Conservation (phyloP, 1,139 yeast species). For the Geotrichum australiense region DNA sequence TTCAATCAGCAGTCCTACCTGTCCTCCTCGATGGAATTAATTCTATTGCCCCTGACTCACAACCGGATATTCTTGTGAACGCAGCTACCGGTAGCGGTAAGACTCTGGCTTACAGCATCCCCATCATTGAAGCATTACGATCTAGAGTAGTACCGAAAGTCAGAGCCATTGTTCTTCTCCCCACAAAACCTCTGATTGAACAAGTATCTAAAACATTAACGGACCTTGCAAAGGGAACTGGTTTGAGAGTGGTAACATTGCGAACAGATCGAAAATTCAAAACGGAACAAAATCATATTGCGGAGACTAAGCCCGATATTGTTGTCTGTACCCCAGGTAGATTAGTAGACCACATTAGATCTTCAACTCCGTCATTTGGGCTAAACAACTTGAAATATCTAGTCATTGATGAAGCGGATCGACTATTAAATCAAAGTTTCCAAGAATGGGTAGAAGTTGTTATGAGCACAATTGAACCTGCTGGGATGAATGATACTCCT, state of each 20-base stretch:
- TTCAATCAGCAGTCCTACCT: slow-evolving; percentile 63
- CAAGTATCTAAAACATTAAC: slow-evolving; percentile 70
- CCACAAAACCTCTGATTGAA: slow-evolving; percentile 78
- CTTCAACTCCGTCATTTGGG: slow-evolving; percentile 29
- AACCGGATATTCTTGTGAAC: slow-evolving; percentile 67
- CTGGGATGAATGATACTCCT: slow-evolving; percentile 13
- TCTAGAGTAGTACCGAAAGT: slow-evolving; percentile 63
- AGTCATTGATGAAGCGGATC: slow-evolving; percentile 92
- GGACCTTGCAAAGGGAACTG: slow-evolving; percentile 58
- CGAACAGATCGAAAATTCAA: slow-evolving; percentile 54
- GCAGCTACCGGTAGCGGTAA: slow-evolving; percentile 98
- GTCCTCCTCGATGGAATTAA: slow-evolving; percentile 44
- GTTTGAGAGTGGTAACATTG: slow-evolving; percentile 53
- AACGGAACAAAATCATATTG: slow-evolving; percentile 55
- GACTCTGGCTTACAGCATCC: slow-evolving; percentile 82
- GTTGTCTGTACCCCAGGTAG: slow-evolving; percentile 89
- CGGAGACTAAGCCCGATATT: slow-evolving; percentile 58
- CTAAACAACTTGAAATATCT: slow-evolving; percentile 55
- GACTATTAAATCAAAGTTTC: slow-evolving; percentile 80
- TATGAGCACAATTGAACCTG: slow-evolving; percentile 43
- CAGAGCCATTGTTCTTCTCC: slow-evolving; percentile 74
- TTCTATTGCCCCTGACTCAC: slow-evolving; percentile 46
- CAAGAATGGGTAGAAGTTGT: slow-evolving; percentile 85
- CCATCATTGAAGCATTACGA: slow-evolving; percentile 64
- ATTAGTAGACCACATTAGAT: slow-evolving; percentile 73